Base-by-base conservation (phyloP, 306 rosid genomes). In the Cucumis hystrix region DNA sequence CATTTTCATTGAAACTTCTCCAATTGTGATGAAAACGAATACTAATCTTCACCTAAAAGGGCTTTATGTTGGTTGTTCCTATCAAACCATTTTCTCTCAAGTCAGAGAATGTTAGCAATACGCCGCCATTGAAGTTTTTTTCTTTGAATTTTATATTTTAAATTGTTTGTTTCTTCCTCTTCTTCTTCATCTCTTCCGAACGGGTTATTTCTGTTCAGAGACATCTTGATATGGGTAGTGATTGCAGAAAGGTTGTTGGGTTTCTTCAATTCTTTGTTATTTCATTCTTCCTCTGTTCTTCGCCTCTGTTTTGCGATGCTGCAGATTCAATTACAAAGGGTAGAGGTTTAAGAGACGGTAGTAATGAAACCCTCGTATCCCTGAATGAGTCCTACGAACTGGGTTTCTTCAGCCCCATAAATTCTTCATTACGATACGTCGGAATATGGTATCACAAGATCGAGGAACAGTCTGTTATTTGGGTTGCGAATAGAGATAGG, bases 401-500 rank as follows among this genome's bases (percentile, higher is more conserved):
- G 78, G 96, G 98, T 6, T 93, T 93, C 89, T 93, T 93, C 85
- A 47, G 81, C 78, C 78, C 72, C 0, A 74, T 6, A 2, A 81
- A 84, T 47, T 77, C 93, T 6, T 25, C 84, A 5, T 73, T 8
- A 1, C 84, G 93, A 20, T 93, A 88, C 79, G 86, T 93, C 10
- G 98, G 98, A 3, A 88, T 91, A 58, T 86, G 96, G 92, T 89
- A 89, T 81, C 37, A 77, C 79, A 83, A 78, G 51, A 40, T 86
- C 64, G 70, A 89, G 0, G 83, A 60, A 7, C 37, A 9, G 0
- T 1, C 85, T 0, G 39, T 80, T 6, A 80, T 85, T 14, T 93
- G 98, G 98, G 96, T 91, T 2, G 98, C 93, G 0, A 93, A 93
- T 80, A 83, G 96, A 80, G 85, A 70, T 18, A 79, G 14, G 1